phyloP scores from a whole-genome alignment of 495 filamentous ascomycete species.

The Podospora anserina region DNA sequence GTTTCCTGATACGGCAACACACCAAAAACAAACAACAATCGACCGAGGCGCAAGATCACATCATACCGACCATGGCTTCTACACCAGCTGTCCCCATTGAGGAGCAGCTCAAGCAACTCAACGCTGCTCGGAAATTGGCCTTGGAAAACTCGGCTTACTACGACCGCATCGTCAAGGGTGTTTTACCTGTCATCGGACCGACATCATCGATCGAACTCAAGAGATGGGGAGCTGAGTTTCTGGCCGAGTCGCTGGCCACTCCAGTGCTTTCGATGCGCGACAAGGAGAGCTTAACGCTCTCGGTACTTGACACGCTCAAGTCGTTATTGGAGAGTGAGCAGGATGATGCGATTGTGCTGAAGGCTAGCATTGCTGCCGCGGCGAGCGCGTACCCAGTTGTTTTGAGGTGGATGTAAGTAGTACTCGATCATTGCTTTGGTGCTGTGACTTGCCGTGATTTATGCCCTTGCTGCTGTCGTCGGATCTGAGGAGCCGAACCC shows the following conservation, averaged over 20 bases:
- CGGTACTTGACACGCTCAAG: constrained; percentile 70
- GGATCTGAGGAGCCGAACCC: neutral
- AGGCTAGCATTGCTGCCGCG: constrained; percentile 76
- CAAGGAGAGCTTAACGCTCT: constrained; percentile 71
- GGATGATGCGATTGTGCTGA: constrained; percentile 72
- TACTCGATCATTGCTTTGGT: constrained; percentile 4
- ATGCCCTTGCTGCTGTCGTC: neutral
- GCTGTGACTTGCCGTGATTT: neutral
- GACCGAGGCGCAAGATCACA: neutral
- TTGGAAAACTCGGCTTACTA: constrained; percentile 80
- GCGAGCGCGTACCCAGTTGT: constrained; percentile 89
- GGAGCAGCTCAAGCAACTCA: constrained; percentile 79
- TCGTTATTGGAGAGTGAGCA: constrained; percentile 67
- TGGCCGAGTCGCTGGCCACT: constrained; percentile 92
- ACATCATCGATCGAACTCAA: constrained; percentile 70
- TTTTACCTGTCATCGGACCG: constrained; percentile 84
- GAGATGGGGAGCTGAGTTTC: constrained; percentile 94
- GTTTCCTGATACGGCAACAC: neutral
- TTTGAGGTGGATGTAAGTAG: constrained; percentile 88
- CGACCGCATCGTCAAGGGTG: constrained; percentile 81
- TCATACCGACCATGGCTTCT: constrained; percentile 36
- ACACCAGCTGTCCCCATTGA: constrained; percentile 52
- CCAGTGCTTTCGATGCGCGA: constrained; percentile 66
- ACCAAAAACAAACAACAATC: constrained; percentile 11
- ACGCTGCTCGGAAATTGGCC: constrained; percentile 81